Evolutionary conservation across 208 protist genomes (phyloP).

Genomic region (Leishmania braziliensis): DNA sequence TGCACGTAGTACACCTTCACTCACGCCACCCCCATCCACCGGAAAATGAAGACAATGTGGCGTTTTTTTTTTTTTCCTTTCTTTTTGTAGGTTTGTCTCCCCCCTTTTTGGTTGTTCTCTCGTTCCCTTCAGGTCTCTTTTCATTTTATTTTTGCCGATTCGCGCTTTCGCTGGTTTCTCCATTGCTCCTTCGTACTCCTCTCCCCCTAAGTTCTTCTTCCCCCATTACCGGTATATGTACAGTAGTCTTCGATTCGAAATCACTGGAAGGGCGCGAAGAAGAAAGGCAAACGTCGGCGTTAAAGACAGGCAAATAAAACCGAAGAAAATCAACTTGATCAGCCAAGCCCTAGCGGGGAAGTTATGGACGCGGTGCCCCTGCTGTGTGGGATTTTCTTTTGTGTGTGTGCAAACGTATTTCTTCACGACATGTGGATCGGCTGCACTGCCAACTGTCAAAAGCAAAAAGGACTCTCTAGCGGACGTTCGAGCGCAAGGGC

Average conservation of each 20-base stretch:
- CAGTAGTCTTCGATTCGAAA: not conserved
- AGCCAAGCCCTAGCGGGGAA: not conserved
- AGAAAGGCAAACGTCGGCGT: not conserved
- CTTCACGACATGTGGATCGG: too few species aligned
- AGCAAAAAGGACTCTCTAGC: too few species aligned
- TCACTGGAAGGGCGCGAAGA: not conserved
- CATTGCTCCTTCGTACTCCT: not conserved
- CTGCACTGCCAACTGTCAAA: too few species aligned
- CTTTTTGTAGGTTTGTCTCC: conserved; percentile 2
- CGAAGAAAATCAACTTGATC: not conserved
- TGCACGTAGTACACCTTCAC: not conserved
- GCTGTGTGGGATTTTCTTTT: too few species aligned
- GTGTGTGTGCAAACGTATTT: too few species aligned
- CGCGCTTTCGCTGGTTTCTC: not conserved
- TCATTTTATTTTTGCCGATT: not conserved
- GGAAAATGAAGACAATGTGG: not conserved
- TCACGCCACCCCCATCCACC: not conserved
- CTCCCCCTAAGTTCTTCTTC: not conserved
- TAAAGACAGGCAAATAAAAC: not conserved
- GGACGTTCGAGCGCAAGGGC: not conserved
- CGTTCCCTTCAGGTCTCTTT: not conserved
- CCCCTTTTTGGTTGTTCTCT: conserved; percentile 5
- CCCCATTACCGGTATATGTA: not conserved
- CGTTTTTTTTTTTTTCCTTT: not conserved
- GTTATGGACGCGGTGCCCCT: too few species aligned